Evolutionary conservation across 2,329 filamentous ascomycete genomes (phyloP).

Genomic region (Aschersonia sp.): DNA sequence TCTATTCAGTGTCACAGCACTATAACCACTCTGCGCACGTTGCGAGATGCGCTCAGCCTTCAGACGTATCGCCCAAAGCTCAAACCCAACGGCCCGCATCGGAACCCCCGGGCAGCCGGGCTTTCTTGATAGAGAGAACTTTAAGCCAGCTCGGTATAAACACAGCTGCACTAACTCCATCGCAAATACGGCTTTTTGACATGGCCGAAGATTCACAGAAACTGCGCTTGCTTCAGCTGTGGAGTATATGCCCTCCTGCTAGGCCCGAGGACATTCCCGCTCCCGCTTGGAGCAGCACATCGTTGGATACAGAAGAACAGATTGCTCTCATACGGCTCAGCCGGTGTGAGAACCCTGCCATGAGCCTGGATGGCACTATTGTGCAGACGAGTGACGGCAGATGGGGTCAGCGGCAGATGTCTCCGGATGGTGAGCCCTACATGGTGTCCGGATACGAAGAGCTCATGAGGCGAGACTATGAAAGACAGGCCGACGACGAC

Average conservation of each 20-base stretch:
- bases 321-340: constrained; percentile 46
- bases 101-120: constrained; percentile 32
- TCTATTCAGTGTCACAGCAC: constrained; percentile 66
- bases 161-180: constrained; percentile 50
- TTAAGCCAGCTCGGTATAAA: constrained; percentile 56
- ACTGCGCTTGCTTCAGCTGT: constrained; percentile 64
- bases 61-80: constrained; percentile 12
- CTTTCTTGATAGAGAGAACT: constrained; percentile 38
- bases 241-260: constrained; percentile 64
- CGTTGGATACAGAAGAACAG: constrained; percentile 40
- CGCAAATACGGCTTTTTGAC: constrained; percentile 66
- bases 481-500: constrained; percentile 16
- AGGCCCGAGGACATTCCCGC: constrained; percentile 37
- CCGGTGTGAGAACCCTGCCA: constrained; percentile 25
- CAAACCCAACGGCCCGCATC: constrained; percentile 31
- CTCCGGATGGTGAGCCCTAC: constrained; percentile 57
- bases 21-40: constrained; percentile 68
- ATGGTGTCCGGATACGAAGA: constrained; percentile 71
- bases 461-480: constrained; percentile 48
- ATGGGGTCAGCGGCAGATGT: constrained; percentile 26
- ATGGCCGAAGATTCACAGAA: constrained; percentile 60
- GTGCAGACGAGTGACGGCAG: constrained; percentile 37
- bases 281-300: constrained; percentile 37
- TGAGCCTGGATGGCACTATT: constrained; percentile 40
- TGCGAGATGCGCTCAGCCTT: constrained; percentile 16